A percentile compares a stretch with the other conserved stretches of the same genome.
Conservation (phyloP, 768 basidiomycete species). For the Phlegmacium glaucopus region DNA sequence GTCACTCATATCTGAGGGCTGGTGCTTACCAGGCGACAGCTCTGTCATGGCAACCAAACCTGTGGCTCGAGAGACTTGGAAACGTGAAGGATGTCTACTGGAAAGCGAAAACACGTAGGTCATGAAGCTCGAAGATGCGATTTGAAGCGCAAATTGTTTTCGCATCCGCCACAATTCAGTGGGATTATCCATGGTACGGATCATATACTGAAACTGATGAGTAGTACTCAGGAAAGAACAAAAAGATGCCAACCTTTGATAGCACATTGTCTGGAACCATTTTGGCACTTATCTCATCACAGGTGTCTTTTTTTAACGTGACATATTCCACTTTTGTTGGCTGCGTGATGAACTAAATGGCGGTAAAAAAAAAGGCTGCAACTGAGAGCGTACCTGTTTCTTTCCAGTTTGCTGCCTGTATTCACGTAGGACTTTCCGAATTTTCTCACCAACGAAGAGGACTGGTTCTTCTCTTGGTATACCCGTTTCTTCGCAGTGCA, state of each 20-base stretch:
- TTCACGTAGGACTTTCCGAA: conserved; percentile 65
- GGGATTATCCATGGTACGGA: conserved; percentile 76
- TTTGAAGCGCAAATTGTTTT: conserved; percentile 91
- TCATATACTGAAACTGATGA: conserved; percentile 70
- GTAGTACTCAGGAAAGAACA: neutral
- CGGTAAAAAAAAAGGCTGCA: neutral
- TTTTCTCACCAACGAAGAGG: conserved; percentile 80
- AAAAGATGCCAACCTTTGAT: conserved; percentile 55
- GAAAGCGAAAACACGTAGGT: conserved; percentile 84
- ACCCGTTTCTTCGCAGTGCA: conserved; percentile 72
- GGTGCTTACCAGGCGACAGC: conserved; percentile 68
- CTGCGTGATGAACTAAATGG: conserved; percentile 27
- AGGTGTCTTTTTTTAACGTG: conserved; percentile 75
- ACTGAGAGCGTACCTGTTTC: conserved; percentile 35
- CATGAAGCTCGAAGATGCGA: conserved; percentile 88
- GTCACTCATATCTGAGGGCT: neutral
- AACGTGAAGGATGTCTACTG: conserved; percentile 78
- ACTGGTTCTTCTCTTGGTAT: conserved; percentile 87
- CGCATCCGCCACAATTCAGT: conserved; percentile 94
- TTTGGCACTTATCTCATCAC: conserved; percentile 85
- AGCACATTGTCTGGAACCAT: conserved; percentile 89
- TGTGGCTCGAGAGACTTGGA: conserved; percentile 86
- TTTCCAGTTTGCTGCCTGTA: conserved; percentile 47
- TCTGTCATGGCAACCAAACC: conserved; percentile 94
- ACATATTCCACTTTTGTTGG: conserved; percentile 63